Conservation (phyloP, 257 asterid genomes). For the Fraxinus quadrangulata region DNA sequence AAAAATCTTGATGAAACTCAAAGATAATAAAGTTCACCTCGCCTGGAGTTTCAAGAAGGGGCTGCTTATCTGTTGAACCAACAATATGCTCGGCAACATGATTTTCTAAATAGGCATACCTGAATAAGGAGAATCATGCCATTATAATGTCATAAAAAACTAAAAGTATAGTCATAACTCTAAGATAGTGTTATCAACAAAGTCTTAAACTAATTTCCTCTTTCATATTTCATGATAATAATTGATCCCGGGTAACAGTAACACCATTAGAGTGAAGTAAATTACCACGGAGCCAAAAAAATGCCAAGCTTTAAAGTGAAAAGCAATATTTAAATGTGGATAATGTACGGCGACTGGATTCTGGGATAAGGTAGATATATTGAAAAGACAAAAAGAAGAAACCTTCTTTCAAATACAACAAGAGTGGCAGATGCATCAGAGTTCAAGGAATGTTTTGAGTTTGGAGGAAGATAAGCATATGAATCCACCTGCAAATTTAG, state of each 20-base stretch:
- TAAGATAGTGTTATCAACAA: background rate
- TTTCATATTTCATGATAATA: slow-evolving; percentile 1
- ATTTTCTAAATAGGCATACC: slow-evolving; percentile 66
- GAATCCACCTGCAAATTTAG: slow-evolving; percentile 76
- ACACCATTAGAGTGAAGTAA: background rate
- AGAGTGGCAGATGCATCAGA: slow-evolving; percentile 68
- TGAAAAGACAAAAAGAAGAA: slow-evolving; percentile 20
- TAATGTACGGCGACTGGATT: background rate
- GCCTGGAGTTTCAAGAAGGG: slow-evolving; percentile 90
- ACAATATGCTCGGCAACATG: slow-evolving; percentile 52
- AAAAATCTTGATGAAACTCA: background rate
- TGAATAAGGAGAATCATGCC: slow-evolving; percentile 33
- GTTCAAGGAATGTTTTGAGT: slow-evolving; percentile 52
- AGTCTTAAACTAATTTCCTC: background rate
- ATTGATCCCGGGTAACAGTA: background rate
- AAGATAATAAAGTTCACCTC: slow-evolving; percentile 50
- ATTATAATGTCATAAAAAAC: slow-evolving; percentile 14
- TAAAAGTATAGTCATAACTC: background rate
- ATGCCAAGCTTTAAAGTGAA: slow-evolving; percentile 1
- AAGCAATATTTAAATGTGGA: background rate
- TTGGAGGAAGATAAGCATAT: slow-evolving; percentile 90
- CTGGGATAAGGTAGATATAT: slow-evolving; percentile 2
- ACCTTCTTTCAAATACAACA: slow-evolving; percentile 89
- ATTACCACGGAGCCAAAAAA: background rate
- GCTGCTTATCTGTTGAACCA: slow-evolving; percentile 72